Evolutionary conservation across 2,329 filamentous ascomycete species (phyloP), one percentile per base, ranked within the genome.

Genomic region (Amphichorda felina): DNA sequence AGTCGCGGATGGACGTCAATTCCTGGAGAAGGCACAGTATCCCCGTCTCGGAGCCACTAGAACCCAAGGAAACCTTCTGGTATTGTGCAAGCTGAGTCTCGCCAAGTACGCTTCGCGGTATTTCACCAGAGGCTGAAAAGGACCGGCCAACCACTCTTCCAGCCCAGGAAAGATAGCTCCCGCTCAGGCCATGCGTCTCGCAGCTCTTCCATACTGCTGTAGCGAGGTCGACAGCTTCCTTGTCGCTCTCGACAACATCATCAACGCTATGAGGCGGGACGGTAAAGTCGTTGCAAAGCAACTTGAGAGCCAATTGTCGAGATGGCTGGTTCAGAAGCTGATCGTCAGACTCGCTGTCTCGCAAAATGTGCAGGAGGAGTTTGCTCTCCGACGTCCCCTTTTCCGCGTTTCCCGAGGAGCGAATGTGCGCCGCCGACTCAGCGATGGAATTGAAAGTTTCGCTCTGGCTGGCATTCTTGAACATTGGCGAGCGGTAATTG

Each of bases 71-170:
- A 36, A 59, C 56, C 46, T 56, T 66, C 42, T 55, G 59, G 46
- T 64, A 77, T 44, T 65, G 58, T 11, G 60, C 55, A 5, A 81
- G 54, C 13, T 61, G 61, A 2, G 75, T 76, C 50, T 83, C 79
- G 18, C 67, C 63, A 2, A 80, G 54, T 31, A 82, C 62, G 33
- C 72, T 72, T 25, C 63, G 53, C 13, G 76, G 72, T 5, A 85
- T 68, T 37, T 75, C 66, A 2, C 87, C 87, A 19, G 77, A 83
- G 13, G 82, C 72, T 27, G 81, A 78, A 56, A 88, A 96, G 0
- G 85, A 79, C 50, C 86, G 75, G 7, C 93, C 91, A 30, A 96
- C 66, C 2, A 88, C 81, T 42, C 80, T 73, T 3, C 84, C 88
- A 30, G 84, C 82, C 93, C 93, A 98, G 1, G 83, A 63, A 1